Base-by-base conservation (phyloP, 2,329 filamentous ascomycete species). In the Fusarium sp. region DNA sequence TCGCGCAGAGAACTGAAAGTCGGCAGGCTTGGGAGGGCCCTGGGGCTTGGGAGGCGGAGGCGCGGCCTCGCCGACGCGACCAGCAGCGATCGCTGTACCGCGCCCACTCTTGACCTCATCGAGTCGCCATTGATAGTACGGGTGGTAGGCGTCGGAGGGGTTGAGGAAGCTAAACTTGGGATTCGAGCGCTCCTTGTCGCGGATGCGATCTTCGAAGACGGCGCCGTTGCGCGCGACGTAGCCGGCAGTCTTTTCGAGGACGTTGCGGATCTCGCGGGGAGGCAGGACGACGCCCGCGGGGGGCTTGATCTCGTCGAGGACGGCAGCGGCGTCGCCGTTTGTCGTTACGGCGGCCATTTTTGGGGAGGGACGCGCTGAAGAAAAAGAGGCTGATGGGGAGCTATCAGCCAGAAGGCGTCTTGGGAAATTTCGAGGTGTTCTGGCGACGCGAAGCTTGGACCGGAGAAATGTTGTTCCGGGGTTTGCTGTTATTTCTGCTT, bases 211-310 rank as follows among this genome's bases (percentile, higher is more conserved):
- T 84, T 97, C 94, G 80, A 97, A 95, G 9, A 91, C 86, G 47
- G 87, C 81, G 25, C 91, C 91, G 77, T 91, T 91, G 73, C 91
- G 86, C 74, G 92, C 92, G 68, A 98, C 94, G 81, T 97, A 98
- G 56, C 95, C 95, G 63, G 97, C 96, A 14, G 96, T 98, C 86
- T 97, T 98, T 83, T 98, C 95, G 80, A 99, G 91, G 76, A 96
- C 84, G 81, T 87, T 86, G 87, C 95, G 92, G 79, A 98, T 95
- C 80, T 95, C 94, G 81, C 92, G 96, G 13, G 97, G 97, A 25
- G 97, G 97, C 64, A 98, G 89, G 66, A 98, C 94, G 74, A 98
- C 89, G 72, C 95, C 95, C 68, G 92, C 86, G 5, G 96, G 96
- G 36, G 94, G 91, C 82, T 95, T 96, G 81, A 91, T 90, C 72